Evolutionary conservation across 495 filamentous ascomycete species (phyloP).

Genomic region (Evernia prunastri): DNA sequence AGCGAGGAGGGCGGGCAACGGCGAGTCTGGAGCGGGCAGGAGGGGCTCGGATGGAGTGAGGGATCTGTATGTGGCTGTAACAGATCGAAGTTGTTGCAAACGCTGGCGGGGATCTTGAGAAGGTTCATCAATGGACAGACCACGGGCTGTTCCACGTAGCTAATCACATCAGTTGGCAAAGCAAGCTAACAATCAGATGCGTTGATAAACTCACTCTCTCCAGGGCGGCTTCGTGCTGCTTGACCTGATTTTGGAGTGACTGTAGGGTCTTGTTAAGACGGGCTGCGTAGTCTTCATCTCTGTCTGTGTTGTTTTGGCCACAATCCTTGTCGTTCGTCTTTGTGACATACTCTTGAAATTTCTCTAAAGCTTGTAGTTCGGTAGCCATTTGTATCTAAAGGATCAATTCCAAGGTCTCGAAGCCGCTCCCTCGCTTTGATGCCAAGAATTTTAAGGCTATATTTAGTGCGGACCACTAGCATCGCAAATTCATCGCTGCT

Average conservation of each 20-base stretch:
- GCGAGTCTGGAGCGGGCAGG: conserved; percentile 58
- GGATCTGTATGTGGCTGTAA: conserved; percentile 59
- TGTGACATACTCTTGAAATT: conserved; percentile 4
- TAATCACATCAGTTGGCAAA: conserved; percentile 22
- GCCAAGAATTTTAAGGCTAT: background rate
- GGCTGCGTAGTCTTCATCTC: conserved; percentile 30
- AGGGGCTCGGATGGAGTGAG: conserved; percentile 53
- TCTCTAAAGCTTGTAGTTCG: background rate
- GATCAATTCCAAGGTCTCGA: background rate
- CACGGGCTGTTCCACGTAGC: conserved; percentile 39
- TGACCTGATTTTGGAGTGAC: conserved; percentile 58
- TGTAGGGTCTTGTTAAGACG: conserved; percentile 59
- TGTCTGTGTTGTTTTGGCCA: background rate
- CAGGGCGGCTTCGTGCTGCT: conserved; percentile 57
- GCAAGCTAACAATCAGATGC: background rate
- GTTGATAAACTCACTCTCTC: conserved; percentile 39
- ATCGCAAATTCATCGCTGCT: conserved; percentile 10
- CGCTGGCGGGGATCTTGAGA: conserved; percentile 40
- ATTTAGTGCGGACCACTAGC: background rate
- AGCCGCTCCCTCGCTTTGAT: background rate
- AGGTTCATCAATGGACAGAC: conserved; percentile 26
- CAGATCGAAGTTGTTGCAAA: conserved; percentile 47
- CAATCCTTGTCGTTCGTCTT: conserved; percentile 12
- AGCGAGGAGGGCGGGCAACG: conserved; percentile 65
- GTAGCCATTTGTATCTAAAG: background rate